Percentiles rank a stretch among this genome's conserved stretches.
Conservation (phyloP, 257 asterid genomes). For the Penstemon eatonii region DNA sequence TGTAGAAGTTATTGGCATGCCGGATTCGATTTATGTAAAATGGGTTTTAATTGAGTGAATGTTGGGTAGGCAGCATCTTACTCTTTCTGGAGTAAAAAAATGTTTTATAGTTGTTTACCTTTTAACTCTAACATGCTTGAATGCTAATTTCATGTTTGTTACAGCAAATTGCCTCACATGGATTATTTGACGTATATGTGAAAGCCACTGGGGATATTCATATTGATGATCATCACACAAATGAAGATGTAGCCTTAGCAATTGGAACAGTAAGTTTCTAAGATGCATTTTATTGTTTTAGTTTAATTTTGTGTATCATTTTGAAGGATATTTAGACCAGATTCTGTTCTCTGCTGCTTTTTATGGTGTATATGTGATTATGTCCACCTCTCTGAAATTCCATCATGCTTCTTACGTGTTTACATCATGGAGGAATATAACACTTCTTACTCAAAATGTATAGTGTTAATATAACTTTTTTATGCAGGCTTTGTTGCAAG, state of each 20-base stretch:
- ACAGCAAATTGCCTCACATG: constrained; percentile 97
- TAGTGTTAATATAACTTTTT: constrained; percentile 9
- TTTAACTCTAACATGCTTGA: neutral
- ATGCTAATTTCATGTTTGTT: constrained; percentile 30
- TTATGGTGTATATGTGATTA: neutral
- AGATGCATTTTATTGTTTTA: neutral
- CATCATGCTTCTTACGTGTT: neutral
- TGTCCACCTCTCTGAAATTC: neutral
- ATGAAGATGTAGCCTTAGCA: constrained; percentile 88
- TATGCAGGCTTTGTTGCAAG: constrained; percentile 79
- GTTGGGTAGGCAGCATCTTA: constrained; percentile 14
- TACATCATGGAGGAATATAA: neutral
- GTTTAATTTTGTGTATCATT: constrained; percentile 2
- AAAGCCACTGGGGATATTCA: constrained; percentile 89
- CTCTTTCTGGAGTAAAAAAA: neutral
- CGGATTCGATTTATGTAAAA: neutral
- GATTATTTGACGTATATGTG: constrained; percentile 73
- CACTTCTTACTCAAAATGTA: neutral
- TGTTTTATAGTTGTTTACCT: neutral
- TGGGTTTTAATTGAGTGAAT: neutral
- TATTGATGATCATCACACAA: constrained; percentile 94
- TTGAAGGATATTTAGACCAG: neutral
- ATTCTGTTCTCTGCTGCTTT: constrained; percentile 1
- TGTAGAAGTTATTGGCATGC: neutral
- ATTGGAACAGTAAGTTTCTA: constrained; percentile 71